Percentiles rank a stretch among this genome's conserved stretches.
Conservation (phyloP, 495 filamentous ascomycete species). For the Trichoderma erinaceum region DNA sequence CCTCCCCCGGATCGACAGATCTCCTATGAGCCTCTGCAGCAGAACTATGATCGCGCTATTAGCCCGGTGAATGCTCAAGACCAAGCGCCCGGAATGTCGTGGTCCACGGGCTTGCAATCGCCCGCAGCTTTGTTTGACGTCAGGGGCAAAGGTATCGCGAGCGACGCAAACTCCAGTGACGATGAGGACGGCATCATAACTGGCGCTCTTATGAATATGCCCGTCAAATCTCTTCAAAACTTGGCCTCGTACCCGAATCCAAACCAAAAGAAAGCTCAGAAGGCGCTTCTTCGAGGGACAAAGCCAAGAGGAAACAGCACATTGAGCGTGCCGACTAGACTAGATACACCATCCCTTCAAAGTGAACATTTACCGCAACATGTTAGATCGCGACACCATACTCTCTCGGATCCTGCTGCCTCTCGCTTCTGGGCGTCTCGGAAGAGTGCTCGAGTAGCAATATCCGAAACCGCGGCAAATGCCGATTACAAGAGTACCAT, state of each 20-base stretch:
- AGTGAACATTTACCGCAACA: neutral
- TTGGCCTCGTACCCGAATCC: constrained; percentile 44
- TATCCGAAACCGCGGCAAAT: neutral
- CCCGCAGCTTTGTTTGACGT: neutral
- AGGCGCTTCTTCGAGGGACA: constrained; percentile 25
- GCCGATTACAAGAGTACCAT: neutral
- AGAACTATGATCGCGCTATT: constrained; percentile 42
- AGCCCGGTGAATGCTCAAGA: constrained; percentile 25
- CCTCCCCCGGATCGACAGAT: too few relatives aligned
- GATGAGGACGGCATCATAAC: constrained; percentile 23
- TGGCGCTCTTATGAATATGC: constrained; percentile 28
- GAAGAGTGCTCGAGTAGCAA: neutral
- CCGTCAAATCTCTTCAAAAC: constrained; percentile 36
- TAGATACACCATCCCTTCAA: constrained; percentile 12
- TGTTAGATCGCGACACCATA: neutral
- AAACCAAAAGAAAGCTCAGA: constrained; percentile 39
- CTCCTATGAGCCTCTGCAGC: constrained; percentile 40
- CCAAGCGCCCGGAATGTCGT: constrained; percentile 20
- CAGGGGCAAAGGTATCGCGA: neutral
- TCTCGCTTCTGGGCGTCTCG: neutral
- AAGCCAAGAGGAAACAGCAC: constrained; percentile 25
- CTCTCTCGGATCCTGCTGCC: neutral
- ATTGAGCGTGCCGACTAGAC: constrained; percentile 16
- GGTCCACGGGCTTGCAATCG: constrained; percentile 16
- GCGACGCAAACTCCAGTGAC: constrained; percentile 15